Evolutionary conservation across 495 filamentous ascomycete genomes (phyloP).

Genomic region (Neurospora sp.): DNA sequence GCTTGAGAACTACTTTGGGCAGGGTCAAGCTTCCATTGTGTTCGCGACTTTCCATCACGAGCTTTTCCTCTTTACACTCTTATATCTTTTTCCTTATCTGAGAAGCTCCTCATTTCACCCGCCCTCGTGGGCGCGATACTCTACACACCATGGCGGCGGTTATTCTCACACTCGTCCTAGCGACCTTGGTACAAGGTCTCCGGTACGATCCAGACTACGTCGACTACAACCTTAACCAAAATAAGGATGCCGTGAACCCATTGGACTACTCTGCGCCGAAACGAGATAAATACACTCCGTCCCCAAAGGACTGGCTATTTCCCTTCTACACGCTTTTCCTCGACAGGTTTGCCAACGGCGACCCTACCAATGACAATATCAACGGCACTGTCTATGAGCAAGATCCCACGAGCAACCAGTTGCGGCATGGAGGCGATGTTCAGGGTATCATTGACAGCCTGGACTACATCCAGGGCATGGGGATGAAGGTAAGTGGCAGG

Average conservation of each 20-base stretch:
- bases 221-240: slow-evolving; percentile 54
- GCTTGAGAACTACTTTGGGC: slow-evolving; percentile 2
- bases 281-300: slow-evolving; percentile 46
- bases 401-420: slow-evolving; percentile 54
- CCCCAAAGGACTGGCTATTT: slow-evolving; percentile 59
- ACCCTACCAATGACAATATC: slow-evolving; percentile 60
- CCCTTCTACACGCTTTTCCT: slow-evolving; percentile 61
- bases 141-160: slow-evolving; percentile 7
- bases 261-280: slow-evolving; percentile 54
- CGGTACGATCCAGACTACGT: slow-evolving; percentile 44
- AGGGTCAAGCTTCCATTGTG: background rate
- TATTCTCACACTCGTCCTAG: slow-evolving; percentile 2
- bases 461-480: slow-evolving; percentile 68
- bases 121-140: slow-evolving; percentile 10
- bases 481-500: slow-evolving; percentile 38
- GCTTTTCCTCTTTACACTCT: background rate
- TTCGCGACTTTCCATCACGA: background rate
- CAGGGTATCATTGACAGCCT: slow-evolving; percentile 54
- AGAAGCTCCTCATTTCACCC: background rate
- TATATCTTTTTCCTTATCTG: background rate
- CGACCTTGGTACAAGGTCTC: slow-evolving; percentile 26
- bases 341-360: slow-evolving; percentile 59
- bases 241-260: slow-evolving; percentile 45
- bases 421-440: slow-evolving; percentile 63
- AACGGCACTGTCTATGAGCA: slow-evolving; percentile 64